Base-by-base conservation (phyloP, 306 rosid species). In the Corylus avellana region DNA sequence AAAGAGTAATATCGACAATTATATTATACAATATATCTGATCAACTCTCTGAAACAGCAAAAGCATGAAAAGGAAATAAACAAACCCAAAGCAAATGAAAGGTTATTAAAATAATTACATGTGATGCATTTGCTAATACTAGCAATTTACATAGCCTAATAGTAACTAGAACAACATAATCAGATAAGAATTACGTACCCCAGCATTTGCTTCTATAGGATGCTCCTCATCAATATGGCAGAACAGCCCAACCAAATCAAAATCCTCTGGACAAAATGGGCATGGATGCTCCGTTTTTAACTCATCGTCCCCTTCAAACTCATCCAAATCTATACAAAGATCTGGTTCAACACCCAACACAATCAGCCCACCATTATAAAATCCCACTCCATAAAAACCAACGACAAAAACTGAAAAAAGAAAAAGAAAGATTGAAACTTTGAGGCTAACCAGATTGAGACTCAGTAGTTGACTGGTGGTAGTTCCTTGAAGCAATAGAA, bases 171-270 rank as follows among this genome's bases (percentile, higher is more conserved):
- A 25, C 18, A 68, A 62, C 2, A 39, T 29, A 70, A 42, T n/a
- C 22, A 56, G 55, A 58, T 5, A 76, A 51, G 51, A 78, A 59
- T 25, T 17, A 61, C 85, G 77, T 87, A 92, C 97, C 89, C 89
- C 95, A 54, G 85, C 82, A 1, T 79, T 78, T 13, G 92, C 55
- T 78, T 90, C 90, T 32, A 79, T n/a, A 18, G 88, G 76, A 82
- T 92, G 97, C n/a, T 90, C 87, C 46, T 83, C 83, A 55, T 90
- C 93, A 73, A 92, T 75, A 85, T 92, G 97, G 85, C 78, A 83
- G 73, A 91, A 88, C 47, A 90, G 83, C 62, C 86, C 90, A 69
- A 87, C 81, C 67, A 90, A 80, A 84, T 92, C 93, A 86, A 87
- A 89, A 83, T 90, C 91, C 35, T 89, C 93, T 0, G 83, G 59